Evolutionary conservation across 441 rosid species (phyloP), one percentile per base, ranked within the genome.

Genomic region (Breynia disticha): DNA sequence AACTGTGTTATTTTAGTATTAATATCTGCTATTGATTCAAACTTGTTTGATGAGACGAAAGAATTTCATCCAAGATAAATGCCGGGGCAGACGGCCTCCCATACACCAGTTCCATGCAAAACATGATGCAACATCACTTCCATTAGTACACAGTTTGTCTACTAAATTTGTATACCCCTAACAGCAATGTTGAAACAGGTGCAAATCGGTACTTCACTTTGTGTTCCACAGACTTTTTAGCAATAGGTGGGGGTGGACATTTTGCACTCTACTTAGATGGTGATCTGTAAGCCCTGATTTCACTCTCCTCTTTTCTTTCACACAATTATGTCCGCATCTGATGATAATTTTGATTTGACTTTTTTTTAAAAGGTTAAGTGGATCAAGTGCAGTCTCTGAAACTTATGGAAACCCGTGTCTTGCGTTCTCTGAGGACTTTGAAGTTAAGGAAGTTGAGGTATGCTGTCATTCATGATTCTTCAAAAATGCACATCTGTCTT

Each of bases 331-430:
- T 28, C 35, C 35, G 8, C 35, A 28, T 28, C 35, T 28, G 35
- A 28, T 14, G 16, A 21, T 16, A 50, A 11, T 9, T 10, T n/a
- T 21, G 16, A n/a, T 15, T 15, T 12, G n/a, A 32, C 57, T 61
- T 56, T 59, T 46, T 20, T 52, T 54, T 48, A 20, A 56, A 54
- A 91, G 98, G 64, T 64, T 84, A 75, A 81, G 63, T 15, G 98
- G 98, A 62, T 88, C 98, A 43, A 93, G 98, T 71, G 77, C 97
- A 0, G 86, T 81, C 54, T 93, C 97, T 3, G 95, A 93, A 70
- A 93, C 98, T 16, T 93, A 86, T 20, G 93, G 95, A 56, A 93
- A 93, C 59, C 76, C 95, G 48, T 86, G 95, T 69, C 95, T 91
- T 21, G 85, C 97, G 38, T 63, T 52, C 45, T 65, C 97, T 7